Percentiles rank a stretch among this genome's conserved stretches.
Evolutionary conservation across 371 early-diverging fungal genomes (phyloP).

Genomic region (Mortierella sp.): DNA sequence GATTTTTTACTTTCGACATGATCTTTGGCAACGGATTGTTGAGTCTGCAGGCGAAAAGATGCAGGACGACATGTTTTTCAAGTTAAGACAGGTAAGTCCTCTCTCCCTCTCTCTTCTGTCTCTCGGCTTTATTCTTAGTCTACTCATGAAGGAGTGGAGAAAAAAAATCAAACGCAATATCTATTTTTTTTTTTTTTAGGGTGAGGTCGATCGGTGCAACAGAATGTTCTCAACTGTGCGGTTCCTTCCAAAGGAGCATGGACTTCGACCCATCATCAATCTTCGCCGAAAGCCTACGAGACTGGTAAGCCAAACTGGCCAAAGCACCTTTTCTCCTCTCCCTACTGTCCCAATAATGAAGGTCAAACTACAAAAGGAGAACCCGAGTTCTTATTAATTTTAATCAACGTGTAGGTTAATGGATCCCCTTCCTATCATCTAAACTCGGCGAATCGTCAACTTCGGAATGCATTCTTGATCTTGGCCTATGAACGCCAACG

Average conservation of each 20-base stretch:
- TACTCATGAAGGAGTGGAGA: too few species aligned
- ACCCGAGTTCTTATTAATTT: neutral
- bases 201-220: slow-evolving; percentile 13
- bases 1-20: slow-evolving; percentile 81
- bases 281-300: slow-evolving; percentile 49
- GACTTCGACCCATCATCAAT: slow-evolving; percentile 76
- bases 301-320: slow-evolving; percentile 16
- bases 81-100: slow-evolving; percentile 38
- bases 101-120: neutral
- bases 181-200: slow-evolving; percentile 5
- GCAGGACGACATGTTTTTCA: slow-evolving; percentile 53
- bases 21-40: slow-evolving; percentile 72
- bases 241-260: slow-evolving; percentile 75
- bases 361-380: too few species aligned
- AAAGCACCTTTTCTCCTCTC: neutral
- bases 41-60: slow-evolving; percentile 56
- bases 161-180: neutral
- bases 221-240: slow-evolving; percentile 66
- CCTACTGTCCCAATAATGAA: too few species aligned
- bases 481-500: slow-evolving; percentile 27
- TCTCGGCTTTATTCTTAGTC: too few species aligned
- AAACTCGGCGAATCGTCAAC: slow-evolving; percentile 25
- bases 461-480: slow-evolving; percentile 24
- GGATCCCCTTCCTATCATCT: slow-evolving; percentile 6
- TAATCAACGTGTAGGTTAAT: slow-evolving; percentile 27